Evolutionary conservation across 2,329 filamentous ascomycete species (phyloP).

Genomic region (Cytospora chrysosperma): DNA sequence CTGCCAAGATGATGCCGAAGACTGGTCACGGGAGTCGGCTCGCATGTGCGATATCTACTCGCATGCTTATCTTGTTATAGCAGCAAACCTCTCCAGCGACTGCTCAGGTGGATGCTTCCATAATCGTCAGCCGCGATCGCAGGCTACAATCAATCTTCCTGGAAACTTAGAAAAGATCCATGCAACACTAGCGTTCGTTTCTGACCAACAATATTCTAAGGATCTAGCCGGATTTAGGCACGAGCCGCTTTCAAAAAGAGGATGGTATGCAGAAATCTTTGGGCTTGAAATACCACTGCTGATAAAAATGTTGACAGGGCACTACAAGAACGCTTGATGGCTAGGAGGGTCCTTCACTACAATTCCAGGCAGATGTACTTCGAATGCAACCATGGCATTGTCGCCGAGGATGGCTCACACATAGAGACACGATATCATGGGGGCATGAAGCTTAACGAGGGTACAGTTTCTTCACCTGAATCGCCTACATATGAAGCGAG

Average conservation of each 20-base stretch:
- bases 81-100: constrained; percentile 18
- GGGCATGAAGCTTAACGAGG: neutral
- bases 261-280: neutral
- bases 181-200: neutral
- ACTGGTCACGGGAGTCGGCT: constrained; percentile 13
- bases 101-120: constrained; percentile 5
- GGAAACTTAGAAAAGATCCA: neutral
- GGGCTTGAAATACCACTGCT: neutral
- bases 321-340: constrained; percentile 12
- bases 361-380: constrained; percentile 15
- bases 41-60: constrained; percentile 10
- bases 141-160: neutral
- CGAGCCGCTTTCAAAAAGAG: constrained; percentile 1
- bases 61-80: constrained; percentile 22
- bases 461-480: neutral
- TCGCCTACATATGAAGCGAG: neutral
- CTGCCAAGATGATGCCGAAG: constrained; percentile 14
- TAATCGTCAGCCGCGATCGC: neutral
- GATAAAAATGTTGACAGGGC: neutral
- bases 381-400: constrained; percentile 19
- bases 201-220: neutral
- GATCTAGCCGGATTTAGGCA: neutral
- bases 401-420: constrained; percentile 16
- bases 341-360: constrained; percentile 11
- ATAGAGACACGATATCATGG: neutral